Evolutionary conservation across 2,329 filamentous ascomycete species (phyloP).

Genomic region (Rosellinia necatrix): DNA sequence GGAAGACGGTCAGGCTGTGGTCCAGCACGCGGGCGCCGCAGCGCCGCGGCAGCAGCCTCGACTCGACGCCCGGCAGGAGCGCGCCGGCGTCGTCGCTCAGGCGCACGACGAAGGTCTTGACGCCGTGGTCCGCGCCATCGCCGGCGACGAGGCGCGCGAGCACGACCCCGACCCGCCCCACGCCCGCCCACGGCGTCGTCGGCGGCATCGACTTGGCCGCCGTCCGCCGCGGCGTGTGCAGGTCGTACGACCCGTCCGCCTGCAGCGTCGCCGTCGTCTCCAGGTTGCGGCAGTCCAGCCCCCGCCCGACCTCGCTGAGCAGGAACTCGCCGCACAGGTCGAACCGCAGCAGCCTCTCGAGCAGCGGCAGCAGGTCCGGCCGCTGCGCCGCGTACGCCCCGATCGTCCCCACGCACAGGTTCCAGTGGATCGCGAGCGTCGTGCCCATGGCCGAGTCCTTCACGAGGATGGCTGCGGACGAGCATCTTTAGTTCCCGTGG

Average conservation of each 20-base stretch:
- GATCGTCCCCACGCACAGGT: constrained; percentile 40
- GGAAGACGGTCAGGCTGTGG: constrained; percentile 43
- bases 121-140: constrained; percentile 33
- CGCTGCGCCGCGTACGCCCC: constrained; percentile 18
- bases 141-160: constrained; percentile 41
- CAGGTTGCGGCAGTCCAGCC: constrained; percentile 45
- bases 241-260: constrained; percentile 36
- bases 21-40: constrained; percentile 39
- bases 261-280: constrained; percentile 45
- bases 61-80: constrained; percentile 39
- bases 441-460: constrained; percentile 30
- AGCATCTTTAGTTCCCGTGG: not conserved
- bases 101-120: constrained; percentile 41
- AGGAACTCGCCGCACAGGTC: constrained; percentile 42
- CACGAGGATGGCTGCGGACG: constrained; percentile 14
- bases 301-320: constrained; percentile 47
- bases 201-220: constrained; percentile 43
- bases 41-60: constrained; percentile 33
- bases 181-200: constrained; percentile 31
- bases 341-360: constrained; percentile 31
- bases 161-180: constrained; percentile 40
- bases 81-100: constrained; percentile 33
- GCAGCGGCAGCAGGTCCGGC: constrained; percentile 27
- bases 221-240: constrained; percentile 35
- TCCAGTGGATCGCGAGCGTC: constrained; percentile 40